These are phyloP conservation scores for Apiospora phragmitis DNA, from an alignment of 2,329 filamentous ascomycete species.

Conservation along the genomic window DNA sequence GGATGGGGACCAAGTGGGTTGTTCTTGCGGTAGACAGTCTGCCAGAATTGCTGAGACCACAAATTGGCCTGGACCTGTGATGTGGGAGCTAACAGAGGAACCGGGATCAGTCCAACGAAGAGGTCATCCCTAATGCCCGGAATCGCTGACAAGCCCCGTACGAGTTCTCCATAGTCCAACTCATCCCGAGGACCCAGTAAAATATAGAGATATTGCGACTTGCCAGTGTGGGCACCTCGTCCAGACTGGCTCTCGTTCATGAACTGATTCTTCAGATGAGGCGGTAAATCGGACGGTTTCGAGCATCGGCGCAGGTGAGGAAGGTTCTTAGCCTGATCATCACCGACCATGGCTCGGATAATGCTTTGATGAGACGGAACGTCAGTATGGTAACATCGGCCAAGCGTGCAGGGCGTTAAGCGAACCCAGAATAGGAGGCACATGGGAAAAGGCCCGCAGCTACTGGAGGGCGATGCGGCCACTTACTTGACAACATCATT, in stretches of 20 bases:
- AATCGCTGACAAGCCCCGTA: conserved; percentile 45
- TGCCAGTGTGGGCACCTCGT: conserved; percentile 58
- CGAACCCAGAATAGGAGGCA: conserved; percentile 18
- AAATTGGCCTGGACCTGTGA: conserved; percentile 72
- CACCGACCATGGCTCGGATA: conserved; percentile 56
- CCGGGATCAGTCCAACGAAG: conserved; percentile 63
- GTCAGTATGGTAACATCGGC: conserved; percentile 25
- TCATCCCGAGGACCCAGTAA: conserved; percentile 52
- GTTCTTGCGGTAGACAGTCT: conserved; percentile 81
- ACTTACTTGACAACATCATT: conserved; percentile 73
- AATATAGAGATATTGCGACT: conserved; percentile 62
- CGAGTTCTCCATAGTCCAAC: conserved; percentile 55
- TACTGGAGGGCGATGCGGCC: background rate
- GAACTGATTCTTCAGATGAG: conserved; percentile 61
- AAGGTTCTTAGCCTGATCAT: conserved; percentile 63
- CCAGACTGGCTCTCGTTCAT: conserved; percentile 59
- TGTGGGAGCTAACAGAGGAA: conserved; percentile 73
- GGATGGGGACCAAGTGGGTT: conserved; percentile 86
- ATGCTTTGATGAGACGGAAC: conserved; percentile 41
- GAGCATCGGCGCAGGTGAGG: conserved; percentile 76
- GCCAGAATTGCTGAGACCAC: conserved; percentile 81
- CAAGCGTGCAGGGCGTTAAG: background rate
- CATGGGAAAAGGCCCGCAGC: conserved; percentile 10
- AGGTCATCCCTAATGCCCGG: conserved; percentile 53
- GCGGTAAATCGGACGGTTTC: conserved; percentile 68